Conservation (phyloP, 306 rosid species). For the Prunus dulcis region DNA sequence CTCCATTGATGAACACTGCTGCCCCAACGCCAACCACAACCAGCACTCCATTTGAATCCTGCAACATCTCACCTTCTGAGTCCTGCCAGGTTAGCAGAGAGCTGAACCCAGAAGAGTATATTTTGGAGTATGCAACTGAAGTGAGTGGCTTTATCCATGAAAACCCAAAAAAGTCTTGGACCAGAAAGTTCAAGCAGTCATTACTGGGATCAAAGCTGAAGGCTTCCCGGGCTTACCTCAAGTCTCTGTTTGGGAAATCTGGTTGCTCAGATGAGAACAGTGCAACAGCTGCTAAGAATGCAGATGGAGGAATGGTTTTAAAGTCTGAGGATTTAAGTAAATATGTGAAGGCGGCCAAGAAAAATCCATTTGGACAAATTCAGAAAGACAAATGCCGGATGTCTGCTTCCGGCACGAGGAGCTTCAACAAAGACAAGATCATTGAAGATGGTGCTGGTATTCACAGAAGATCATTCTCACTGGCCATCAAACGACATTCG, state of each 20-base stretch:
- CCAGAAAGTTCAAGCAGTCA: conserved; percentile 70
- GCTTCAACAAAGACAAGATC: conserved; percentile 38
- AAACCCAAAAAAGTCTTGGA: conserved; percentile 66
- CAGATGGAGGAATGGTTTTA: conserved; percentile 66
- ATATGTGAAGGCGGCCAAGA: conserved; percentile 41
- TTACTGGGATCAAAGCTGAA: conserved; percentile 69
- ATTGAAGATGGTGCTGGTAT: conserved; percentile 38
- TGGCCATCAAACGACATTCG: conserved; percentile 60
- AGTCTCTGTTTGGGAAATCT: conserved; percentile 74
- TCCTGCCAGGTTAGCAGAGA: conserved; percentile 80
- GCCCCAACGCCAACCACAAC: conserved; percentile 58
- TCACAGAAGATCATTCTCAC: conserved; percentile 81
- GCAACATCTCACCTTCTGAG: conserved; percentile 75
- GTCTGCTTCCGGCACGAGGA: conserved; percentile 32
- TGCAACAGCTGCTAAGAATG: conserved; percentile 57
- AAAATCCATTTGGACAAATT: conserved; percentile 55
- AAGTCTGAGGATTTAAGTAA: conserved; percentile 54
- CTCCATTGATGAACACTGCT: conserved; percentile 63
- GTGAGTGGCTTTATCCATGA: conserved; percentile 32
- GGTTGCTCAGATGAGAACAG: conserved; percentile 74
- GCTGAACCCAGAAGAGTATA: conserved; percentile 56
- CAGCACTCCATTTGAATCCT: conserved; percentile 85
- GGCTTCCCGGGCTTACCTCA: conserved; percentile 87
- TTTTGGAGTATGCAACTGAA: conserved; percentile 34
- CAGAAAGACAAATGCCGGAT: conserved; percentile 44